Evolutionary conservation across 306 rosid genomes (phyloP).

Genomic region (cucumber (Cucumis sativus)): Cucumber_9930_V3 NC_026660.2:17380001-17380500

Average conservation of each 20-base stretch:
- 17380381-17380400: slow-evolving; percentile 60
- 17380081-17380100: slow-evolving; percentile 45
- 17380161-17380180: slow-evolving; percentile 53
- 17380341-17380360: slow-evolving; percentile 57
- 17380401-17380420: slow-evolving; percentile 55
- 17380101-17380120: slow-evolving; percentile 41
- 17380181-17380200: slow-evolving; percentile 37
- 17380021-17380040: slow-evolving; percentile 50
- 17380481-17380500: slow-evolving; percentile 61
- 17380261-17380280: slow-evolving; percentile 67
- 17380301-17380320: slow-evolving; percentile 33
- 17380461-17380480: slow-evolving; percentile 51
- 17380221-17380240: slow-evolving; percentile 27
- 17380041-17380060: slow-evolving; percentile 43
- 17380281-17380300: slow-evolving; percentile 47
- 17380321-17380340: slow-evolving; percentile 47
- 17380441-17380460: slow-evolving; percentile 39
- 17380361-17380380: slow-evolving; percentile 51
- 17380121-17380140: slow-evolving; percentile 48
- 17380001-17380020: slow-evolving; percentile 43
- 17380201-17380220: slow-evolving; percentile 26
- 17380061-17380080: slow-evolving; percentile 47
- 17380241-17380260: slow-evolving; percentile 55
- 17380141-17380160: slow-evolving; percentile 63
- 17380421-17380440: slow-evolving; percentile 44